Conservation (phyloP, 176 grass and related monocot species). For the Guadua angustifolia region DNA sequence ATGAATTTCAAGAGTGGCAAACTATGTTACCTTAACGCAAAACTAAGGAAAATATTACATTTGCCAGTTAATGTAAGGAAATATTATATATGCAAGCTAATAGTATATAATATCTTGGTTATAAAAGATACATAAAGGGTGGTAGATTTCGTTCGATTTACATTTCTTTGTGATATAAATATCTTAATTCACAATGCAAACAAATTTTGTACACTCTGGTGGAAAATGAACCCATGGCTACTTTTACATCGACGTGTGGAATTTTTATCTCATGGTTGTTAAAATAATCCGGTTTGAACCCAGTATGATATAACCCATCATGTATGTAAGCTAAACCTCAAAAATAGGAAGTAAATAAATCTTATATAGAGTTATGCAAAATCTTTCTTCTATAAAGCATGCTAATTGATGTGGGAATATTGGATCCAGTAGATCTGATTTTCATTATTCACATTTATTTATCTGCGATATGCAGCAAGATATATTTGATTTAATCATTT, state of each 20-base stretch:
- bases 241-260: neutral
- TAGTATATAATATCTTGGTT: neutral
- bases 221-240: neutral
- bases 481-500: neutral
- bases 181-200: neutral
- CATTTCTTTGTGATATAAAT: neutral
- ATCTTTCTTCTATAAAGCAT: no score
- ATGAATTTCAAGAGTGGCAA: no score
- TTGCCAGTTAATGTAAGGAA: no score
- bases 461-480: neutral
- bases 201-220: neutral
- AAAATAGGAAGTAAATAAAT: neutral
- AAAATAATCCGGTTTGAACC: neutral
- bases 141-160: neutral
- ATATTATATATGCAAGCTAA: no score
- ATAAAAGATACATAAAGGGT: neutral
- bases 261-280: neutral
- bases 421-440: neutral
- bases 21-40: neutral
- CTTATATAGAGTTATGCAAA: no score
- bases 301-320: neutral
- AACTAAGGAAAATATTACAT: neutral
- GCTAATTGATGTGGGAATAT: neutral
- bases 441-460: neutral
- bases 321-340: neutral